These are phyloP conservation scores for Ganoderma boninense DNA, from an alignment of 1,284 basidiomycete genomes.

Conservation along the genomic window DNA sequence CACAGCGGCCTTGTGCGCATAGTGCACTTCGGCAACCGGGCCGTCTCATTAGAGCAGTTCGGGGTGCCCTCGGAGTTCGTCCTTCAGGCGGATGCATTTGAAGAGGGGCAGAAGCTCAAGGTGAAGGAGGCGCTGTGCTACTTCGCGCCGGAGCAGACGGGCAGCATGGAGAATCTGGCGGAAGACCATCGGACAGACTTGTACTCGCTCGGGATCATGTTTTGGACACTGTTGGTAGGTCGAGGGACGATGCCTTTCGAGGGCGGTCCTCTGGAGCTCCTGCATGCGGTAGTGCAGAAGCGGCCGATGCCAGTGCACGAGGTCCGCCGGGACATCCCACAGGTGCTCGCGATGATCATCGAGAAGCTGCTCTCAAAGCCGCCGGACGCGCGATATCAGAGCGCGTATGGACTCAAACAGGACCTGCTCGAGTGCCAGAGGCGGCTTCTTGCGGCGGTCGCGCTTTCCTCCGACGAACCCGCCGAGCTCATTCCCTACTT, in stretches of 20 bases:
- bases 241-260: slow-evolving; percentile 76
- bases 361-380: slow-evolving; percentile 75
- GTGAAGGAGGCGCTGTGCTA: slow-evolving; percentile 79
- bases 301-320: slow-evolving; percentile 77
- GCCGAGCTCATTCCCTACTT: slow-evolving; percentile 74
- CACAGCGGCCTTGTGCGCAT: slow-evolving; percentile 72
- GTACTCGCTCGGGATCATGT: slow-evolving; percentile 74
- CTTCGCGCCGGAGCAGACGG: slow-evolving; percentile 77
- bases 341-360: slow-evolving; percentile 73
- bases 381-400: slow-evolving; percentile 73
- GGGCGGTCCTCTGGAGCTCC: slow-evolving; percentile 70
- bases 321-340: slow-evolving; percentile 74
- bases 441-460: slow-evolving; percentile 64
- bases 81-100: slow-evolving; percentile 59
- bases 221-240: slow-evolving; percentile 75
- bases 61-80: slow-evolving; percentile 75
- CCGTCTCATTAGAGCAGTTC: slow-evolving; percentile 72
- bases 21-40: slow-evolving; percentile 81
- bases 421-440: slow-evolving; percentile 74
- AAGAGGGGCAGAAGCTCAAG: slow-evolving; percentile 69
- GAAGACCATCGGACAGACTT: slow-evolving; percentile 78
- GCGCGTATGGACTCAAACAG: slow-evolving; percentile 69
- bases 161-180: slow-evolving; percentile 70
- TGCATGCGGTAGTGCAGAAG: slow-evolving; percentile 75
- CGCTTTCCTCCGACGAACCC: slow-evolving; percentile 62